phyloP scores from a whole-genome alignment of 768 basidiomycete species.

The Chlorophyllum brunneum region DNA sequence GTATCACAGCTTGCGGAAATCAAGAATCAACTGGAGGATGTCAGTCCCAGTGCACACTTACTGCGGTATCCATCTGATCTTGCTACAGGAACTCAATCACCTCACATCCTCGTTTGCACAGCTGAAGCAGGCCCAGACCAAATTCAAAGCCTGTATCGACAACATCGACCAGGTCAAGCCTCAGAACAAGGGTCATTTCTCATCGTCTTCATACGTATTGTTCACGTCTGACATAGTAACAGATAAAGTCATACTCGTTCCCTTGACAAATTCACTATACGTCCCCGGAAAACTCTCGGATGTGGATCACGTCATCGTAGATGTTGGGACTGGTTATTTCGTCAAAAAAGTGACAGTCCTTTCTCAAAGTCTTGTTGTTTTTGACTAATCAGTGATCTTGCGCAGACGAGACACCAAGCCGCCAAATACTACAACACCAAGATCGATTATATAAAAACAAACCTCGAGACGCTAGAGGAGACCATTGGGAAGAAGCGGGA shows the following conservation, averaged over 20 bases:
- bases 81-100: constrained; percentile 80
- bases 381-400: not conserved
- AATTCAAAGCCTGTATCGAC: constrained; percentile 85
- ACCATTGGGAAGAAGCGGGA: constrained; percentile 91
- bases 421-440: constrained; percentile 78
- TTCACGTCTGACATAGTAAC: not conserved
- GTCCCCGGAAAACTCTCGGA: constrained; percentile 89
- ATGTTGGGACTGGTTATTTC: constrained; percentile 95
- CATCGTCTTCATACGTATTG: not conserved
- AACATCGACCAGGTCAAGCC: constrained; percentile 74
- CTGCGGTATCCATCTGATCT: constrained; percentile 5
- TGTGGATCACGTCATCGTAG: constrained; percentile 84
- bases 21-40: constrained; percentile 89
- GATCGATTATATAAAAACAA: constrained; percentile 75
- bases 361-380: not conserved
- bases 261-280: constrained; percentile 91
- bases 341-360: constrained; percentile 75
- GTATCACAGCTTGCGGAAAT: constrained; percentile 86
- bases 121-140: constrained; percentile 88
- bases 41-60: constrained; percentile 25
- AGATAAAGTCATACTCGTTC: constrained; percentile 90
- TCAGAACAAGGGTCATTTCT: constrained; percentile 52
- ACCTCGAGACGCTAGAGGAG: constrained; percentile 83
- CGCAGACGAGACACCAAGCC: constrained; percentile 80
- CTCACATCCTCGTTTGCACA: constrained; percentile 90